Base-by-base conservation (phyloP, 164 flowering plant genomes). In the Umbellularia californica region DNA sequence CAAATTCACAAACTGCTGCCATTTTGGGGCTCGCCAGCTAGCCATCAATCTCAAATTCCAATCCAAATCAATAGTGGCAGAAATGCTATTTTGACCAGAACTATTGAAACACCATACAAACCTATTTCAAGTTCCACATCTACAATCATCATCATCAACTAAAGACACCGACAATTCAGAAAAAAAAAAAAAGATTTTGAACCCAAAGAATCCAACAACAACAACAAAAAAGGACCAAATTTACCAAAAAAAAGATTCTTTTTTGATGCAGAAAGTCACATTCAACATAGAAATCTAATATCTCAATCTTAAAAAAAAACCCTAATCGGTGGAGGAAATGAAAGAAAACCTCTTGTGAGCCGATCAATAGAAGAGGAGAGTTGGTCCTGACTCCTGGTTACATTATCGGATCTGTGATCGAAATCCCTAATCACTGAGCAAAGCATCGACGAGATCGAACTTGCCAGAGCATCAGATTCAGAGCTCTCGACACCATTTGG, bases 321-420 rank as follows among this genome's bases (percentile, higher is more conserved):
- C 12, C 10, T 5, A 9, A 68, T 41, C 50, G 47, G 3, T 24
- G 47, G 3, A 15, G 50, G 9, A 52, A 22, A 3, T 25, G 5
- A 0, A 25, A 35, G 41, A 60, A 14, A 76, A 90, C 95, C 91
- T 75, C 76, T 35, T 3, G 88, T 88, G 23, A 91, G 90, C 23
- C 93, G 84, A 79, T 90, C 86, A 63, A 93, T 80, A 33, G 92
- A 50, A 74, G 58, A 77, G n/a, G 80, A 72, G 68, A 93, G 85
- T 4, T 81, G 84, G 60, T 84, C 84, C 78, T 93, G 97, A 76
- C 90, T 88, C 14, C 70, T 69, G 51, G 77, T 68, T 15, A 89
- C 77, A 70, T 74, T 77, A 20, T 84, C 84, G 58, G 95, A 93
- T 73, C 74, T 80, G 66, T 77, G 79, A 80, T 89, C 94, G 77